Evolutionary conservation across 768 basidiomycete genomes (phyloP).

Genomic region (Termitomyces sp.): DNA sequence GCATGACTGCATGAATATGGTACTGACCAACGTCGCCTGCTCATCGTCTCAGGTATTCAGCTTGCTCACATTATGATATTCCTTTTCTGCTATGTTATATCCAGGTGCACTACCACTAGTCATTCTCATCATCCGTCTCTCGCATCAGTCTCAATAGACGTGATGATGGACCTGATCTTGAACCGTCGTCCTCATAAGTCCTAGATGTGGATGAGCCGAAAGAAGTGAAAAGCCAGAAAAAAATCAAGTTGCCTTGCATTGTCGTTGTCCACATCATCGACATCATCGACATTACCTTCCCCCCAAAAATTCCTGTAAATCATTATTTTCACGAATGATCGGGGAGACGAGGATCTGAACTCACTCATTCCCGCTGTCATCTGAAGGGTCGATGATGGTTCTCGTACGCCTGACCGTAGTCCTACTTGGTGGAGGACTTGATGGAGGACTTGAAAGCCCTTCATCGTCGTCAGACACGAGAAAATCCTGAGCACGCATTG

Average conservation of each 20-base stretch:
- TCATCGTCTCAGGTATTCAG: neutral
- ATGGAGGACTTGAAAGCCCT: too few species aligned
- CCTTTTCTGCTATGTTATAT: neutral
- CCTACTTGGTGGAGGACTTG: neutral
- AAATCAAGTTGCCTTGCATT: neutral
- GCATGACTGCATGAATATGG: neutral
- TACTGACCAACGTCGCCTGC: neutral
- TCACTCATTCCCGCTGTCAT: constrained; percentile 8
- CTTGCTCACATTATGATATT: neutral
- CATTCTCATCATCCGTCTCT: neutral
- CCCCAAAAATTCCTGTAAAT: neutral
- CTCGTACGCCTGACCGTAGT: neutral
- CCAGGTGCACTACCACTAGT: neutral
- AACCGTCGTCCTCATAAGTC: constrained; percentile 10
- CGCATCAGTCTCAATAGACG: constrained; percentile 9
- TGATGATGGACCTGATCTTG: constrained; percentile 10
- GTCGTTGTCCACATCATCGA: neutral
- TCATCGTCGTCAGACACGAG: constrained; percentile 6
- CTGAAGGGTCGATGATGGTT: neutral
- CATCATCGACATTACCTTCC: neutral
- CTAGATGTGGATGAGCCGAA: neutral
- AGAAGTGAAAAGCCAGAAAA: neutral
- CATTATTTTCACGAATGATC: neutral
- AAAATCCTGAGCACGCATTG: too few species aligned
- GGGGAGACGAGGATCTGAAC: neutral